phyloP scores from a whole-genome alignment of 495 filamentous ascomycete species.

The Neurospora sp. region DNA sequence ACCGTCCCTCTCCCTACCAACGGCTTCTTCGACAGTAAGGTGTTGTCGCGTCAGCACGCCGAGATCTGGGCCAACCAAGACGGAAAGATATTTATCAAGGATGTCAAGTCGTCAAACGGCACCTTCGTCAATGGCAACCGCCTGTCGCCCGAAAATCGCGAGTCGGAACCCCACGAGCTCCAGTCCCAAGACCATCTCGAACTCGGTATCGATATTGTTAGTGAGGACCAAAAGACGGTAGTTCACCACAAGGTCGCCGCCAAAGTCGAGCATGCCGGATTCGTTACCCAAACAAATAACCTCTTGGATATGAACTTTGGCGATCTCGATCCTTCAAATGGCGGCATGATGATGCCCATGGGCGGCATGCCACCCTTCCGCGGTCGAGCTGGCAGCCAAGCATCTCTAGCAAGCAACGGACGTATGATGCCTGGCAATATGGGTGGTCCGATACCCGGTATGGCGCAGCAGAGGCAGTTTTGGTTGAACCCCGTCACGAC shows the following conservation, averaged over 20 bases:
- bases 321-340: constrained; percentile 69
- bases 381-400: constrained; percentile 62
- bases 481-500: constrained; percentile 85
- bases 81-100: constrained; percentile 90
- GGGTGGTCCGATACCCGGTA: constrained; percentile 45
- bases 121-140: constrained; percentile 95
- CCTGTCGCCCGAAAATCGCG: constrained; percentile 82
- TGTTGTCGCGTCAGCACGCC: constrained; percentile 90
- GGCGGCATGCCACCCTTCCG: constrained; percentile 41
- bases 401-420: constrained; percentile 50
- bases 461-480: constrained; percentile 40
- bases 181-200: constrained; percentile 82
- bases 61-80: constrained; percentile 87
- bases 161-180: constrained; percentile 89
- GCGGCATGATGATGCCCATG: constrained; percentile 51
- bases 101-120: constrained; percentile 96
- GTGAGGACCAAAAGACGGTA: constrained; percentile 94
- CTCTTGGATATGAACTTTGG: constrained; percentile 83
- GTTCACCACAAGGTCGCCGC: constrained; percentile 97
- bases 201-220: constrained; percentile 94
- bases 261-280: constrained; percentile 88
- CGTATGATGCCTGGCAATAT: constrained; percentile 47
- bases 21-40: constrained; percentile 96
- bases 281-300: constrained; percentile 55
- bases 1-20: constrained; percentile 82